These are phyloP conservation scores for Zizania latifolia DNA, from an alignment of 176 grass and related monocot genomes.

Conservation along the genomic window DNA sequence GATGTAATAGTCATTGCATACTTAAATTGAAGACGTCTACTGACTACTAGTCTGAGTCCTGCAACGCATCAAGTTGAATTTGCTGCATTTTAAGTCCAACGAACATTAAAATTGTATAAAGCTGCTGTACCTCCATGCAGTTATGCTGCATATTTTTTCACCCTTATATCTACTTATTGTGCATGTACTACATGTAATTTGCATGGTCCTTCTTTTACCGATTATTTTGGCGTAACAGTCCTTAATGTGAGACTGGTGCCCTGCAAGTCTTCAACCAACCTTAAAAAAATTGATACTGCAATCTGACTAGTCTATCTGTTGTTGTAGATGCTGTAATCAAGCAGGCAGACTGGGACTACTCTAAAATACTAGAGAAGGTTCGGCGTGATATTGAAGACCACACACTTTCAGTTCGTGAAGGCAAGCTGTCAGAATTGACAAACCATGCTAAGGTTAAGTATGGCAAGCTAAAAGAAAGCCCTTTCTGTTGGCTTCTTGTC, in stretches of 20 bases:
- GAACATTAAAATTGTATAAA: constrained; percentile 1
- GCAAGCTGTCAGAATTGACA: constrained; percentile 59
- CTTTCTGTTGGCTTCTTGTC: constrained; percentile 12
- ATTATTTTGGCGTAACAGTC: constrained; percentile 13
- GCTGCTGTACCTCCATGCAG: background rate
- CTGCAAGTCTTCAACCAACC: background rate
- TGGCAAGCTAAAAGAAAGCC: background rate
- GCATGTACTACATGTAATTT: background rate
- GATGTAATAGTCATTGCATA: background rate
- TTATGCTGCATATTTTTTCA: background rate
- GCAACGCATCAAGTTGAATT: background rate
- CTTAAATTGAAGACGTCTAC: background rate
- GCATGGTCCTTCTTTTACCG: background rate
- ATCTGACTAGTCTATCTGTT: constrained; percentile 27
- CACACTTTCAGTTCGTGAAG: constrained; percentile 49
- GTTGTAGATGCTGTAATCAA: constrained; percentile 53
- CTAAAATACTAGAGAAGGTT: constrained; percentile 73
- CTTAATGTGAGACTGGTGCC: background rate
- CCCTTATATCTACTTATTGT: background rate
- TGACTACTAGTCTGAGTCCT: background rate
- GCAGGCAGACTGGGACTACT: constrained; percentile 69
- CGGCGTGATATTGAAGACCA: constrained; percentile 67
- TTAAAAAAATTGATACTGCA: background rate
- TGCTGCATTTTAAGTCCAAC: background rate
- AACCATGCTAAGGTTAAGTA: constrained; percentile 59